Base-by-base conservation (phyloP, 2,329 filamentous ascomycete genomes). In the Cercospora beticola region DNA sequence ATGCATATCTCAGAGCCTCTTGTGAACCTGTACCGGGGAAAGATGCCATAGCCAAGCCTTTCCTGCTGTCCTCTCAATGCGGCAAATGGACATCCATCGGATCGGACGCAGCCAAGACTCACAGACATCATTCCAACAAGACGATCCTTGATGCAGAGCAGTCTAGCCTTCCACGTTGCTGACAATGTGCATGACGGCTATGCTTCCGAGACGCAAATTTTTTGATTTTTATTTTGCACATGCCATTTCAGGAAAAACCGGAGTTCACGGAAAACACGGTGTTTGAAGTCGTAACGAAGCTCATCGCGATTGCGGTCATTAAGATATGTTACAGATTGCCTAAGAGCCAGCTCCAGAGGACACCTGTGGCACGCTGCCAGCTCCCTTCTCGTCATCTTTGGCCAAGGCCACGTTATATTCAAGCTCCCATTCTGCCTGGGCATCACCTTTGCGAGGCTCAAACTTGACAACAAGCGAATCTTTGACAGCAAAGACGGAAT, bases 401-500 rank as follows among this genome's bases (percentile, higher is more conserved):
- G 72, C 33, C 60, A 75, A 62, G 9, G 68, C 61, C 31, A 69
- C 62, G 64, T 71, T 62, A 66, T 68, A 73, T 67, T 71, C 46
- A 52, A 72, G 54, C 10, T 72, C 63, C 64, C 70, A 69, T 30
- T 68, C 63, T 21, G 70, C 73, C 40, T 73, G 59, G 18, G 68
- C 69, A 88, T 84, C 65, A 87, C 81, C 82, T 72, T 87, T 73
- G 58, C 82, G 82, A 5, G 83, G 83, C 64, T 82, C 77, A 73
- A 89, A 89, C 62, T 88, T 86, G 10, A 88, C 86, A 40, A 87
- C 75, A 61, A 89, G 74, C 14, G 83, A 84, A 68, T 88, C 86
- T 76, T 68, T 68, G 23, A 63, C 62, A 1, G 54, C 58, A 26
- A 70, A 68, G 6, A 70, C 68, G 14, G 68, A 70, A 23, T 72